Base-by-base conservation (phyloP, 371 early-diverging fungal species). In the Nematocida parisii region DNA sequence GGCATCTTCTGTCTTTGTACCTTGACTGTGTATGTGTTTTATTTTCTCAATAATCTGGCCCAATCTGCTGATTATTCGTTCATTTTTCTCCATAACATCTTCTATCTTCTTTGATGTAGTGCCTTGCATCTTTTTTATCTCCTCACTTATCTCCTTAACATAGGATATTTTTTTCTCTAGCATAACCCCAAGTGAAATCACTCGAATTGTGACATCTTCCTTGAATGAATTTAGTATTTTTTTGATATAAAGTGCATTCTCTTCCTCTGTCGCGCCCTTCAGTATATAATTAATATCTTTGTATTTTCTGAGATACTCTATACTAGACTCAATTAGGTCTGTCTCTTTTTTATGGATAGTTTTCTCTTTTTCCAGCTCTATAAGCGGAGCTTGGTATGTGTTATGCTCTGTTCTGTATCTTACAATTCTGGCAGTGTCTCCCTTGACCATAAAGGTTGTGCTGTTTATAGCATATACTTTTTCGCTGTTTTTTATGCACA, bases 151-250 rank as follows among this genome's bases (percentile, higher is more conserved):
- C 20, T 70, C 71, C 22, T 54, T 58, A 7, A 70, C 39, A 22
- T 70, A 54, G 7, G 11, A 7, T 13, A 70, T 56, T 52, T 55
- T 70, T 13, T 70, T 54, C 24, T 52, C 55, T 18, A 64, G 64
- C 64, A 64, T 64, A 42, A 64, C 42, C 11, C 64, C 64, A 27
- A 64, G 42, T 11, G 64, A 33, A 1, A 64, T 18, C 3, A 64
- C 44, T 15, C 44, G 33, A 6, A 44, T 18, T 9, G 68, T 50
- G 9, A 75, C 66, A 13, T 64, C 67, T 20, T 52, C 52, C 47
- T 75, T 66, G 24, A 75, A 75, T 11, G 75, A 55, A 46, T 75
- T 75, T 11, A 75, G 66, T 74, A 75, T 66, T 52, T 75, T 75
- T 40, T 75, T 42, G 13, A 75, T 22, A 44, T 72, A 45, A 7